Conservation (phyloP, 2,329 filamentous ascomycete genomes). For the Clarireedia paspali region DNA sequence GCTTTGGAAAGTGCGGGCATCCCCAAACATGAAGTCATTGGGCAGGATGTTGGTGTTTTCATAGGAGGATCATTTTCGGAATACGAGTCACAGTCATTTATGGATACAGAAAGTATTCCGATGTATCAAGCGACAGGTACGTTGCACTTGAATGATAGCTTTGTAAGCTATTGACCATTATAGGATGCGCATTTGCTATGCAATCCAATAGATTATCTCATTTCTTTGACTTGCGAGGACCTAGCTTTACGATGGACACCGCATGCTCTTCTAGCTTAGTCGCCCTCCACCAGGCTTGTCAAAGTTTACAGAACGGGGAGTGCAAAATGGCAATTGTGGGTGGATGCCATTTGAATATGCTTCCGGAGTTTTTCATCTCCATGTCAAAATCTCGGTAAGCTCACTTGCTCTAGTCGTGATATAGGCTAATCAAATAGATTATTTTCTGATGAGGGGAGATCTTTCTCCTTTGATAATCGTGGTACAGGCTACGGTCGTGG, state of each 20-base stretch:
- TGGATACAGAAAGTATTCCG: conserved; percentile 41
- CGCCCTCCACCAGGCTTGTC: conserved; percentile 36
- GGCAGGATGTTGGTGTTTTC: conserved; percentile 16
- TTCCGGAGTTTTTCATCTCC: conserved; percentile 19
- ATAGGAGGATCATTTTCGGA: conserved; percentile 14
- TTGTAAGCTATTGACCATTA: conserved; percentile 16
- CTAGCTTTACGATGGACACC: conserved; percentile 38
- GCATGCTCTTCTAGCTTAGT: conserved; percentile 39
- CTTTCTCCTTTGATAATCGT: conserved; percentile 45
- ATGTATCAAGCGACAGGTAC: conserved; percentile 44
- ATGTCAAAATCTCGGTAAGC: conserved; percentile 25
- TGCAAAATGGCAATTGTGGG: conserved; percentile 26
- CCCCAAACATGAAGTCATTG: conserved; percentile 11
- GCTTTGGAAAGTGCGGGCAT: conserved; percentile 24
- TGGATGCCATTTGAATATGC: conserved; percentile 17
- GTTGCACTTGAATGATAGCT: not conserved
- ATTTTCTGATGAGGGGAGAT: conserved; percentile 23
- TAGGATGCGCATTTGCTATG: conserved; percentile 28
- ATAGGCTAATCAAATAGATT: conserved; percentile 36
- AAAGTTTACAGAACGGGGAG: conserved; percentile 35
- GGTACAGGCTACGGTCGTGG: conserved; percentile 58
- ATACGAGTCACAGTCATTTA: conserved; percentile 12
- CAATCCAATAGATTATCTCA: conserved; percentile 37
- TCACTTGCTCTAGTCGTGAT: not conserved
- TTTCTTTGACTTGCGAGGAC: conserved; percentile 34